Evolutionary conservation across 306 rosid species (phyloP).

Genomic region (Cucumis melo): DNA sequence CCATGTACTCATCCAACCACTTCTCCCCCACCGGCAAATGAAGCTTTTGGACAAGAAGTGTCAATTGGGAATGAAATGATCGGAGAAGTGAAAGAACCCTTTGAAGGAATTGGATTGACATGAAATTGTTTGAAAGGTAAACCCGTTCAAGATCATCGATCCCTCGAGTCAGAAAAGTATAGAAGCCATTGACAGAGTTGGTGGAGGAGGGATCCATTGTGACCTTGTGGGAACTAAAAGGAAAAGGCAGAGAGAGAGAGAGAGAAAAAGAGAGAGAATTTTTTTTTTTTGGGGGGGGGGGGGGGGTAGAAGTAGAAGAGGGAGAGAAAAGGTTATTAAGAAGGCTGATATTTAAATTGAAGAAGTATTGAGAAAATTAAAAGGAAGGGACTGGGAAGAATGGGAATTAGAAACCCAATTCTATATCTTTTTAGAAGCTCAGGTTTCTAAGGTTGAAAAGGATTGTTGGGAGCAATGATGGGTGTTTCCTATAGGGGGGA

Average conservation of each 20-base stretch:
- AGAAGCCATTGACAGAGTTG: conserved; percentile 96
- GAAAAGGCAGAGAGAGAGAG: conserved; percentile 4
- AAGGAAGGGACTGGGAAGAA: conserved; percentile 8
- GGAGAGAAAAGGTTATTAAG: conserved; percentile 16
- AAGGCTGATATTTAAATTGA: conserved; percentile 7
- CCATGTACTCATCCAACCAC: conserved; percentile 99
- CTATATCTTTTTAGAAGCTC: conserved; percentile 57
- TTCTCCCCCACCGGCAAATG: conserved; percentile 93
- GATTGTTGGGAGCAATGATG: conserved; percentile 99
- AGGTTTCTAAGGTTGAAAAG: conserved; percentile 93
- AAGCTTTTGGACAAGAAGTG: conserved; percentile 83
- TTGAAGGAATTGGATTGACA: conserved; percentile 98
- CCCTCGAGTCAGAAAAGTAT: conserved; percentile 73
- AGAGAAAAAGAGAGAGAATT: conserved; percentile 23
- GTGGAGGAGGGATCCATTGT: conserved; percentile 85
- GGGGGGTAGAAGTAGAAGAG: conserved; percentile 9
- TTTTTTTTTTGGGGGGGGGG: neutral
- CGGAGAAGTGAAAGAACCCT: conserved; percentile 75
- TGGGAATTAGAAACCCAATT: conserved; percentile 17
- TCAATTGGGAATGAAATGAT: conserved; percentile 85
- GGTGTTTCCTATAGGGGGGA: conserved; percentile 98
- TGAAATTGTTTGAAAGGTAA: conserved; percentile 66
- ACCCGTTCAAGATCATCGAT: conserved; percentile 93
- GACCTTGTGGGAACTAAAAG: neutral
- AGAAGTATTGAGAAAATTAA: conserved; percentile 20